These are phyloP conservation scores for Penicillium macrosclerotiorum DNA, from an alignment of 495 filamentous ascomycete species.

Conservation along the genomic window DNA sequence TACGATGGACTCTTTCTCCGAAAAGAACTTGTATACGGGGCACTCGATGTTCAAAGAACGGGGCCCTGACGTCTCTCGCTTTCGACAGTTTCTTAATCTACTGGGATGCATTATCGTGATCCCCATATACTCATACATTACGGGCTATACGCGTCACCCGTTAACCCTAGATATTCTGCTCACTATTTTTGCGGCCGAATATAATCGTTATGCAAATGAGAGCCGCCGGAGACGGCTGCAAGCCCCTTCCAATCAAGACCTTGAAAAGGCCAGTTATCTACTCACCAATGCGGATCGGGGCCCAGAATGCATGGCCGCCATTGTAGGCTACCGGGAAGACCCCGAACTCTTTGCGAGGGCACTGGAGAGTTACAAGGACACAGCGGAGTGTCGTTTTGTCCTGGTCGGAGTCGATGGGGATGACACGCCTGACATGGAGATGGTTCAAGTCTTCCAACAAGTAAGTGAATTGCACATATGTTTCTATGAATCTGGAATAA, in stretches of 20 bases:
- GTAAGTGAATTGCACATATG: neutral
- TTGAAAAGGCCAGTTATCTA: conserved; percentile 12
- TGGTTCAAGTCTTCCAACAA: conserved; percentile 29
- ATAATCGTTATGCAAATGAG: conserved; percentile 25
- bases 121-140: conserved; percentile 21
- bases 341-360: conserved; percentile 27
- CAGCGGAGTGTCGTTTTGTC: conserved; percentile 25
- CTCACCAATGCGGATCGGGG: neutral
- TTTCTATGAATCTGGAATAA: neutral
- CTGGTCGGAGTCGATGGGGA: conserved; percentile 33
- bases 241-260: conserved; percentile 3
- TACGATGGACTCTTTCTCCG: conserved; percentile 8
- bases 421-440: conserved; percentile 28
- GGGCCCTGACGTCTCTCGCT: conserved; percentile 22
- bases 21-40: conserved; percentile 12
- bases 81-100: conserved; percentile 26
- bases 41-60: conserved; percentile 17
- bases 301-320: conserved; percentile 26
- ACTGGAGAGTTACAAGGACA: conserved; percentile 28
- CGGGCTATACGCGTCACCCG: conserved; percentile 20
- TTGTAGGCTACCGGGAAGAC: conserved; percentile 37
- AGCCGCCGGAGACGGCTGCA: conserved; percentile 14
- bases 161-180: conserved; percentile 25
- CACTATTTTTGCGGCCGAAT: conserved; percentile 26
- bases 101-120: conserved; percentile 24